Percentiles rank a stretch among this genome's conserved stretches.
Conservation (phyloP, 2,329 filamentous ascomycete species). For the Rosellinia necatrix region DNA sequence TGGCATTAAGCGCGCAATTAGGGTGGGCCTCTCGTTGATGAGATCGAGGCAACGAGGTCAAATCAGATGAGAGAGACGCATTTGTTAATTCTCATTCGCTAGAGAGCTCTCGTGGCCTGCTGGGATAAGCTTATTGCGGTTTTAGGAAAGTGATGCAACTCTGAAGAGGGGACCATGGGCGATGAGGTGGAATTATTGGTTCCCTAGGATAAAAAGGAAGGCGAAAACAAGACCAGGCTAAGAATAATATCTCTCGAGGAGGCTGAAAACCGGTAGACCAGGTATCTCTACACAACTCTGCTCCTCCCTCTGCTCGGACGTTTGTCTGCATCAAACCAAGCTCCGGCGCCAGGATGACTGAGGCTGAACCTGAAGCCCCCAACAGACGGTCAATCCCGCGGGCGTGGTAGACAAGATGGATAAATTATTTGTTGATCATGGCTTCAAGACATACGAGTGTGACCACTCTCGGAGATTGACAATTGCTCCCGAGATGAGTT, state of each 20-base stretch:
- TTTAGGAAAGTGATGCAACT: constrained; percentile 25
- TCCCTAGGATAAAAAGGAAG: background rate
- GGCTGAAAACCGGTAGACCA: constrained; percentile 20
- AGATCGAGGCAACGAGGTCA: constrained; percentile 14
- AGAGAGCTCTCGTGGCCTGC: constrained; percentile 19
- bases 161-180: background rate
- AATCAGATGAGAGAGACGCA: constrained; percentile 25
- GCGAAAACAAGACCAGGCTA: constrained; percentile 1
- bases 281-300: background rate
- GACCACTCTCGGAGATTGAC: background rate
- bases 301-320: constrained; percentile 9
- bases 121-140: constrained; percentile 23
- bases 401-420: no score
- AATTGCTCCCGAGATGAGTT: background rate
- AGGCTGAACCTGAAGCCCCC: constrained; percentile 13
- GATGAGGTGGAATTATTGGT: constrained; percentile 7
- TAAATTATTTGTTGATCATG: background rate
- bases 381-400: no score
- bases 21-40: constrained; percentile 18
- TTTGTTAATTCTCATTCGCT: constrained; percentile 21
- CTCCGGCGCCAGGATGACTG: background rate
- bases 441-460: background rate
- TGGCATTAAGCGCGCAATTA: constrained; percentile 24
- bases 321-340: constrained; percentile 13
- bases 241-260: constrained; percentile 12